These are phyloP conservation scores for Asterionellopsis glacialis DNA, from an alignment of 108 stramenopile species.

Conservation along the genomic window DNA sequence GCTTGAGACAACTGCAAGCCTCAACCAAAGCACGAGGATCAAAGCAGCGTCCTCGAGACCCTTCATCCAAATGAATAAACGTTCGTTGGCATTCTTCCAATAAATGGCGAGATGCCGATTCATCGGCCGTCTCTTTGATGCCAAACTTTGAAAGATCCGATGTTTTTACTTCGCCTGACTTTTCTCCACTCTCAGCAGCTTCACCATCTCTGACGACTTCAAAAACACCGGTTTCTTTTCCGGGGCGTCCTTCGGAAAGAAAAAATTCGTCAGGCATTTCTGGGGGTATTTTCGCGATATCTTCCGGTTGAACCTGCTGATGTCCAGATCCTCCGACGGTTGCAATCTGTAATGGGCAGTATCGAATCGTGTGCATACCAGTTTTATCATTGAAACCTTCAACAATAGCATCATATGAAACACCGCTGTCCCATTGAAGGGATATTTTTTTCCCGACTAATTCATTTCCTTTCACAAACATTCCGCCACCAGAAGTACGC, in stretches of 20 bases:
- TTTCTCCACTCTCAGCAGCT: slow-evolving; percentile 5
- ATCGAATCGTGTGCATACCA: slow-evolving; percentile 82
- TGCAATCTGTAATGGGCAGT: slow-evolving; percentile 51
- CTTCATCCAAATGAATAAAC: slow-evolving; percentile 85
- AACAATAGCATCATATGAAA: slow-evolving; percentile 79
- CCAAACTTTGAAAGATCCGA: slow-evolving; percentile 8
- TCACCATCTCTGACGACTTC: slow-evolving; percentile 41
- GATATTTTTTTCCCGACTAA: slow-evolving; percentile 78
- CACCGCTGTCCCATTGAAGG: slow-evolving; percentile 84
- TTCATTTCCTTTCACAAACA: slow-evolving; percentile 51
- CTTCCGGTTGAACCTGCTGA: slow-evolving; percentile 39
- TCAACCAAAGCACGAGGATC: slow-evolving; percentile 93
- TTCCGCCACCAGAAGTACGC: slow-evolving; percentile 52
- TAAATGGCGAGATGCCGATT: slow-evolving; percentile 76
- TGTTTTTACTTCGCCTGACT: slow-evolving; percentile 14
- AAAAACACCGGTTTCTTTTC: slow-evolving; percentile 91
- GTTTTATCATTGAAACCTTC: slow-evolving; percentile 55
- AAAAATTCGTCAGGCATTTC: slow-evolving; percentile 77
- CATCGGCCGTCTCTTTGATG: slow-evolving; percentile 74
- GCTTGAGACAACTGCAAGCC: slow-evolving; percentile 90
- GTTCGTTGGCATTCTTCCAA: slow-evolving; percentile 96
- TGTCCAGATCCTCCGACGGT: slow-evolving; percentile 29
- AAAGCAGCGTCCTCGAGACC: slow-evolving; percentile 83
- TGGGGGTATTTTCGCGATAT: slow-evolving; percentile 47
- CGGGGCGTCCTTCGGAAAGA: slow-evolving; percentile 82